Base-by-base conservation (phyloP, 2,329 filamentous ascomycete species). In the Reticulascus tulasneorum region DNA sequence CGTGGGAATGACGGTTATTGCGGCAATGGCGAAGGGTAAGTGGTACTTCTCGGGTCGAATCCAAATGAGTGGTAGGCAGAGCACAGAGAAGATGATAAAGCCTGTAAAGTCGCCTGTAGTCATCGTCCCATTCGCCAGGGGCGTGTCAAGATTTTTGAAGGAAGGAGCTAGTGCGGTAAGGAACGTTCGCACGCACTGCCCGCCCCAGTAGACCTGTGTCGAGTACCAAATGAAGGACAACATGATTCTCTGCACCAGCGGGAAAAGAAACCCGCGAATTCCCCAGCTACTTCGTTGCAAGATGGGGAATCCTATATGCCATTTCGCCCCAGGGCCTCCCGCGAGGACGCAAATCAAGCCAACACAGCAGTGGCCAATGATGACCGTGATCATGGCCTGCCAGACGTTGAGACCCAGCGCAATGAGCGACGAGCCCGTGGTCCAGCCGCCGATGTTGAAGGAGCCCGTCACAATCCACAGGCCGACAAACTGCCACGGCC, bases 401-500 rank as follows among this genome's bases (percentile, higher is more conserved):
- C 45, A 47, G n/a, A 54, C 51, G 23, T 53, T 54, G 11, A 54
- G 46, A 5, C 51, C 49, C 2, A 53, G 47, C 3, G 51, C 50
- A 29, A 54, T 53, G 15, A 54, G 38, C 4, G 47, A 51, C 5
- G 52, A 55, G 2, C 54, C 55, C 1, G 53, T 57, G 5, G 53
- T 54, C 55, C 55, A 58, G 15, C 55, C 55, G 20, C 55, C 55
- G 4, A 58, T 51, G 27, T 58, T 58, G 38, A 57, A 58, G 2
- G 55, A 59, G 6, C 54, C 55, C 1, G 55, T 58, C 19, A 58
- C 47, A 43, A 57, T 48, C 55, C 55, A 58, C 2, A 58, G 48
- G 9, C 51, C 50, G 12, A 58, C 48, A 35, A 58, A 58, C 21
- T 55, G 45, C 53, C 53, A 56, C 0, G 54, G 54, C 1, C 55